Evolutionary conservation across 768 basidiomycete species (phyloP).

Genomic region (Obba rivulosa): DNA sequence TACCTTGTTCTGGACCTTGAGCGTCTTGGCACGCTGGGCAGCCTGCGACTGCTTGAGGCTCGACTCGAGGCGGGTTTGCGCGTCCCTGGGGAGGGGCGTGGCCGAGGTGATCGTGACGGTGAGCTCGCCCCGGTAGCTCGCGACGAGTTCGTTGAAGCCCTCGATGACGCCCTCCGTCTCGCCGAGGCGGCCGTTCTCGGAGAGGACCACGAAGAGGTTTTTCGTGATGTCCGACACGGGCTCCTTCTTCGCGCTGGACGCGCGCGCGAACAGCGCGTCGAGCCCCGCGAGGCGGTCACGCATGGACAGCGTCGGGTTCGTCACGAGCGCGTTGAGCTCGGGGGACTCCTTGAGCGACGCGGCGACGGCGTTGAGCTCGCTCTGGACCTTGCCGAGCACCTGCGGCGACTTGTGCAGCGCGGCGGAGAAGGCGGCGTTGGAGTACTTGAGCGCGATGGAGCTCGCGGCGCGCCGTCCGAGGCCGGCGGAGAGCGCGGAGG

Average conservation of each 20-base stretch:
- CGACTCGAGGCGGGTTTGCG: constrained; percentile 74
- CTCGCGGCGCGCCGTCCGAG: constrained; percentile 71
- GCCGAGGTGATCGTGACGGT: constrained; percentile 91
- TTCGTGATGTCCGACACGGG: constrained; percentile 81
- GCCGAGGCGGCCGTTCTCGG: constrained; percentile 87
- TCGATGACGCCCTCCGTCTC: constrained; percentile 85
- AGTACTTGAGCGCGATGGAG: constrained; percentile 77
- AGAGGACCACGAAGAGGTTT: constrained; percentile 86
- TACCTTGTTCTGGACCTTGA: constrained; percentile 92
- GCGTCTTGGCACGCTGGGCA: constrained; percentile 78
- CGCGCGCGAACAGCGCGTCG: constrained; percentile 56
- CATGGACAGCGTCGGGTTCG: constrained; percentile 86
- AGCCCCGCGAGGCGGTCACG: constrained; percentile 73
- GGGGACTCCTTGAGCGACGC: constrained; percentile 62
- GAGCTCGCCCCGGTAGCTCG: constrained; percentile 88
- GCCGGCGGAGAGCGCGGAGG: constrained; percentile 38
- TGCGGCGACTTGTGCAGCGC: constrained; percentile 80
- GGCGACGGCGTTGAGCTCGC: constrained; percentile 72
- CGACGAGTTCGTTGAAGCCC: constrained; percentile 86
- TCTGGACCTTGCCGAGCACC: constrained; percentile 78
- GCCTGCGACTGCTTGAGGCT: constrained; percentile 82
- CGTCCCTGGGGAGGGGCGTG: constrained; percentile 69
- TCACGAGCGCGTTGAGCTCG: constrained; percentile 66
- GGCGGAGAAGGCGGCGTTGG: constrained; percentile 75
- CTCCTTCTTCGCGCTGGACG: constrained; percentile 70